Base-by-base conservation (phyloP, 768 basidiomycete genomes). In the Amanita phalloides region DNA sequence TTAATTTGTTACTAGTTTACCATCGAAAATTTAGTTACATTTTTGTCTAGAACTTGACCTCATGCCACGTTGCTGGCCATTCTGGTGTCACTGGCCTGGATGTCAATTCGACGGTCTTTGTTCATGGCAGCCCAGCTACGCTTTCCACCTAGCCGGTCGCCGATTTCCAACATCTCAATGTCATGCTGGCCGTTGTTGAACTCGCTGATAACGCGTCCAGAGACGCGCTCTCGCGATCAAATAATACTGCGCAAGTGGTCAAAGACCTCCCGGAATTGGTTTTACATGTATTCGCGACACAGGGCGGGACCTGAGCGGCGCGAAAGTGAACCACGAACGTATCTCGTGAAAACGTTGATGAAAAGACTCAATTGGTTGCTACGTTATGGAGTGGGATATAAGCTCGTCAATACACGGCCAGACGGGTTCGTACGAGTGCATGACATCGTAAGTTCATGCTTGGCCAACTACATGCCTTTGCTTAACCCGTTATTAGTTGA, bases 381-480 rank as follows among this genome's bases (percentile, higher is more conserved):
- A 11, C 76, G 87, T 5, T 86, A 90, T 59, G 85, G 84, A 0
- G 83, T 86, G 10, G 68, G 70, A 48, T 74, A 75, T 33, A 76
- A 82, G 48, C 70, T 73, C 1, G 57, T 90, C 6, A 58, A 65
- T n/a, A 77, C 90, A 58, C 77, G 87, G 2, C 63, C 78, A 11
- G 91, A 93, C 53, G 91, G 91, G 1, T 93, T 80, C 62, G 78
- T 85, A 23, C 75, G 75, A 46, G 77, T 92, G 6, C 63, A 71
- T 11, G 86, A 90, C 44, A 67, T 92, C 51, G 90, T 92, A 60
- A 57, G 85, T 70, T 33, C 32, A 9, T 32, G 17, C 21, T 23
- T 43, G 13, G 35, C 30, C 20, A 45, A 32, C 30, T 32, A 44
- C 39, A 44, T 36, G 23, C 17, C 21, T 14, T 25, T 33, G n/a